Percentiles rank a stretch among this genome's conserved stretches.
Evolutionary conservation across 306 rosid genomes (phyloP).

Genomic region (Fagus sylvatica): DNA sequence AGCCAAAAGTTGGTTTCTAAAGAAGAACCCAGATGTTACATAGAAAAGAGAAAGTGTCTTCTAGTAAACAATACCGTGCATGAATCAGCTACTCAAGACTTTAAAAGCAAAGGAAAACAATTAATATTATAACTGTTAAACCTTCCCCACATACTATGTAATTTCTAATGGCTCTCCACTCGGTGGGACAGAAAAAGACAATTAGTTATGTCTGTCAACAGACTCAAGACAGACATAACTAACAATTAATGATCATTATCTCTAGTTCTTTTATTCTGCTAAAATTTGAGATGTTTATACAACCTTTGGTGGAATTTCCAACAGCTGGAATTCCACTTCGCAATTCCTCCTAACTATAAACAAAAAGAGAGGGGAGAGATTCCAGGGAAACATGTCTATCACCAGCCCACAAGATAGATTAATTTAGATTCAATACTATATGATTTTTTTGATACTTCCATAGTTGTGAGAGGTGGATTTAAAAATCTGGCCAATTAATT

Average conservation of each 20-base stretch:
- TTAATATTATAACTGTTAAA: too few species aligned
- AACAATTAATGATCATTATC: background rate
- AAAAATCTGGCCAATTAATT: too few species aligned
- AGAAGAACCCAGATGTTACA: background rate
- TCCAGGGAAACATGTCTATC: constrained; percentile 2
- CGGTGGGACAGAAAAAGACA: constrained; percentile 1
- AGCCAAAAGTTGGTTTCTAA: background rate
- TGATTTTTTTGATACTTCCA: too few species aligned
- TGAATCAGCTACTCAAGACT: too few species aligned
- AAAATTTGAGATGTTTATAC: background rate
- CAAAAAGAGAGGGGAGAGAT: background rate
- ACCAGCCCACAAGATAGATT: background rate
- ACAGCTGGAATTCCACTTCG: background rate
- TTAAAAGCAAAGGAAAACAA: too few species aligned
- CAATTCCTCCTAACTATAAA: background rate
- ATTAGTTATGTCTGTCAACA: too few species aligned
- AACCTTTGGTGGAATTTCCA: background rate
- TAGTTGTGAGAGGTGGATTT: too few species aligned
- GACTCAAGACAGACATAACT: background rate
- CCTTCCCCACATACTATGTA: background rate
- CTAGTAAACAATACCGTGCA: background rate
- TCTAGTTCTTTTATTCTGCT: background rate
- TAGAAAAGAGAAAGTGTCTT: background rate
- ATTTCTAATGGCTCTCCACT: constrained; percentile 14
- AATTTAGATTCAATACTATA: too few species aligned